A percentile compares a stretch with the other conserved stretches of the same genome.
Conservation (phyloP, 192 early-diverging fungal genomes). For the Phycomyces blakesleeanus region DNA sequence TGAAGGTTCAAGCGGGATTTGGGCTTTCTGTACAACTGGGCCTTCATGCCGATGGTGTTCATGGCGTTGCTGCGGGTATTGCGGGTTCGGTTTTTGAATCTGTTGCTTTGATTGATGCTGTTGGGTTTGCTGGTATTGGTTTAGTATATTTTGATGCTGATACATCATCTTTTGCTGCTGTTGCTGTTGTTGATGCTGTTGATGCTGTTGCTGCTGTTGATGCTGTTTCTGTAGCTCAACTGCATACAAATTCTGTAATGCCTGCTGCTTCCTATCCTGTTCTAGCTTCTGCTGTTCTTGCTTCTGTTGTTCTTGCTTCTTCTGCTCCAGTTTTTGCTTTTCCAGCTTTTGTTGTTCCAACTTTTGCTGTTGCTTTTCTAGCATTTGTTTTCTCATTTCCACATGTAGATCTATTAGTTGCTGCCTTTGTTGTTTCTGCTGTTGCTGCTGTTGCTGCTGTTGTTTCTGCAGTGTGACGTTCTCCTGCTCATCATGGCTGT, state of each 20-base stretch:
- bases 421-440: background rate
- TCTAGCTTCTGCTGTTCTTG: too few relatives aligned
- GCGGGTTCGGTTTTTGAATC: background rate
- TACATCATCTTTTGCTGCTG: too few relatives aligned
- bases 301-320: too few relatives aligned
- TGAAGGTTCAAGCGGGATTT: background rate
- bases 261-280: too few relatives aligned
- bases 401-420: background rate
- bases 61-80: background rate
- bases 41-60: background rate
- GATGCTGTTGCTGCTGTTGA: background rate
- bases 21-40: background rate
- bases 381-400: too few relatives aligned
- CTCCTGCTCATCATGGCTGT: background rate
- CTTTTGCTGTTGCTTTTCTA: too few relatives aligned
- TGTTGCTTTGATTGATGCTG: slow-evolving; percentile 6
- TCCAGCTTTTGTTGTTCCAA: too few relatives aligned
- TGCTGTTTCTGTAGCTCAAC: background rate
- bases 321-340: too few relatives aligned
- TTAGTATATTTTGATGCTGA: too few relatives aligned
- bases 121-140: background rate
- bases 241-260: too few relatives aligned
- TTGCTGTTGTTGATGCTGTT: background rate
- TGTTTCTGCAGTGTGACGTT: background rate
- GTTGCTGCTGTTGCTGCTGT: background rate